Evolutionary conservation across 306 rosid species (phyloP).

Genomic region (Cercis canadensis): DNA sequence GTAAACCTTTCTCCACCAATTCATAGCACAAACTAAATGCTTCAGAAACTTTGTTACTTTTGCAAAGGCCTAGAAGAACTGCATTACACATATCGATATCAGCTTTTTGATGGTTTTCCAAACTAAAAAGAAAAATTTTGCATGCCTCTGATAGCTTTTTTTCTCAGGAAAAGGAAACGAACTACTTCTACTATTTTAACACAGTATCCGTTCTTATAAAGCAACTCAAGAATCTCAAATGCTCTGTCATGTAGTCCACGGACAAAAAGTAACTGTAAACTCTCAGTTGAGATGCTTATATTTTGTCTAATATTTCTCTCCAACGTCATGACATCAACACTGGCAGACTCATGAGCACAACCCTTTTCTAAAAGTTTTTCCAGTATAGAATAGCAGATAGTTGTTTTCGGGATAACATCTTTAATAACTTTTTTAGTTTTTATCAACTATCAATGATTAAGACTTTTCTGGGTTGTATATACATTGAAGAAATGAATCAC

Average conservation of each 20-base stretch:
- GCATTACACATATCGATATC: slow-evolving; percentile 48
- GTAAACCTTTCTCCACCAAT: slow-evolving; percentile 65
- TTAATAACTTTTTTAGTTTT: neutral
- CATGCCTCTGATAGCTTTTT: slow-evolving; percentile 65
- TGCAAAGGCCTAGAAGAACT: slow-evolving; percentile 64
- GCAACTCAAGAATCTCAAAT: too few species aligned
- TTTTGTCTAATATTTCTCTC: slow-evolving; percentile 75
- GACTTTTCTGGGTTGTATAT: slow-evolving; percentile 36
- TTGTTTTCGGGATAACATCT: slow-evolving; percentile 48
- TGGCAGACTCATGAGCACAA: slow-evolving; percentile 62
- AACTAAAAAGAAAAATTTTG: slow-evolving; percentile 60
- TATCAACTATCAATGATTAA: slow-evolving; percentile 31
- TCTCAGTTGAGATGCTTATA: slow-evolving; percentile 63
- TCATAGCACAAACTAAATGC: slow-evolving; percentile 73
- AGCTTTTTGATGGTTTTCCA: slow-evolving; percentile 52
- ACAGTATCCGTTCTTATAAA: too few species aligned
- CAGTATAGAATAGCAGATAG: slow-evolving; percentile 71
- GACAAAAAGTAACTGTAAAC: slow-evolving; percentile 65
- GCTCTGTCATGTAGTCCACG: slow-evolving; percentile 60
- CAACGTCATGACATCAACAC: slow-evolving; percentile 64
- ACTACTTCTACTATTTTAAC: too few species aligned
- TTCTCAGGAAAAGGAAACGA: slow-evolving; percentile 49
- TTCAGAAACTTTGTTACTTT: slow-evolving; percentile 61
- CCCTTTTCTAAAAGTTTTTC: slow-evolving; percentile 64
- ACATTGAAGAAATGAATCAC: slow-evolving; percentile 44